phyloP scores from a whole-genome alignment of 2,329 filamentous ascomycete genomes.

The Penicillium griseofulvum region DNA sequence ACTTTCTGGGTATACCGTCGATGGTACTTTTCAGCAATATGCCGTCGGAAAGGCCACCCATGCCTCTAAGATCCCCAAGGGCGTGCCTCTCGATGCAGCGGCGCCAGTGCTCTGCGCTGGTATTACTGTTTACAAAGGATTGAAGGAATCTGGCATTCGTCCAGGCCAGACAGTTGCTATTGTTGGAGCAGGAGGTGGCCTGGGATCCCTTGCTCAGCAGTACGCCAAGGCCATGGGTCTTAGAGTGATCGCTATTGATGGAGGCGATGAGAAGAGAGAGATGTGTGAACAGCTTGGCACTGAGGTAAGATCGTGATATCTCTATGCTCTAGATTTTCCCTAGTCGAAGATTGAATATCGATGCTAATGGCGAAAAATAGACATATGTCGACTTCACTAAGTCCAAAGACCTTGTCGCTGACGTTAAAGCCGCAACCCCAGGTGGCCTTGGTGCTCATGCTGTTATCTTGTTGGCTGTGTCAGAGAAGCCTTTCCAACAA shows the following conservation, averaged over 20 bases:
- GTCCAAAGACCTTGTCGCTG: constrained; percentile 71
- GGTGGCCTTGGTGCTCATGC: constrained; percentile 72
- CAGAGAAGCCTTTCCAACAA: constrained; percentile 90
- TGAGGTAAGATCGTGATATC: constrained; percentile 31
- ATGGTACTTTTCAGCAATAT: constrained; percentile 93
- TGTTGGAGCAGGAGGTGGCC: constrained; percentile 80
- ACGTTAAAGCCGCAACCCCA: constrained; percentile 74
- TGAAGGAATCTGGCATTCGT: constrained; percentile 75
- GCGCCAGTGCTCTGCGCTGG: constrained; percentile 80
- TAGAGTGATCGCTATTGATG: constrained; percentile 75
- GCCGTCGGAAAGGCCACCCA: constrained; percentile 81
- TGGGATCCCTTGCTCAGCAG: constrained; percentile 77
- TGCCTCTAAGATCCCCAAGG: constrained; percentile 76
- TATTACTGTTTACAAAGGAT: constrained; percentile 83
- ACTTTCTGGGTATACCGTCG: constrained; percentile 86
- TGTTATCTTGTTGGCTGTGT: constrained; percentile 77
- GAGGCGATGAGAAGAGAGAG: constrained; percentile 73
- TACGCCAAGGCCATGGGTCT: constrained; percentile 91
- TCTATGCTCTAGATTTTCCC: too few species aligned
- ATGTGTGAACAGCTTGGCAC: constrained; percentile 69
- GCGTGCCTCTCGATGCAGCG: constrained; percentile 71
- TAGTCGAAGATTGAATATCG: neutral
- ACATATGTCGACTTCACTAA: constrained; percentile 74
- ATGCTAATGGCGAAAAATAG: constrained; percentile 3
- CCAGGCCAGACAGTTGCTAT: constrained; percentile 79